phyloP scores from a whole-genome alignment of 2,329 filamentous ascomycete genomes.

The Helicocarpus griseus region DNA sequence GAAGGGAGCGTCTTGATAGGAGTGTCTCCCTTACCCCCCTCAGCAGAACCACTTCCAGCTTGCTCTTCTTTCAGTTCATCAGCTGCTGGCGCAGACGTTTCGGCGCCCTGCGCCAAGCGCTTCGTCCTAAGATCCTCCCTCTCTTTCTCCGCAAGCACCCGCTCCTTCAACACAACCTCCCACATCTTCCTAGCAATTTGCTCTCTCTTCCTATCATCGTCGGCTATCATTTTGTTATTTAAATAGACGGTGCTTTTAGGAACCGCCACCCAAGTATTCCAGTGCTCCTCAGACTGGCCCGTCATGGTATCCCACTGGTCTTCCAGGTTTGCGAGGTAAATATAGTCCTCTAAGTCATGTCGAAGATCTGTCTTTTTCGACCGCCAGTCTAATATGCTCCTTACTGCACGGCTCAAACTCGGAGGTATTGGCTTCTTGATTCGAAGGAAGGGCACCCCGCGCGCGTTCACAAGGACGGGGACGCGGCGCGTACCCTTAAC shows the following conservation, averaged over 20 bases:
- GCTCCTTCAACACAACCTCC: constrained; percentile 31
- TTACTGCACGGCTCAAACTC: constrained; percentile 28
- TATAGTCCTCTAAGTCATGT: constrained; percentile 20
- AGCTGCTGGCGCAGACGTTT: neutral
- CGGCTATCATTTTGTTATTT: constrained; percentile 16
- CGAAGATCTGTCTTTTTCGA: constrained; percentile 26
- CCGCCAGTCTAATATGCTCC: constrained; percentile 25
- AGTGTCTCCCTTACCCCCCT: neutral
- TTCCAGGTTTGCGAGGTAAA: constrained; percentile 29
- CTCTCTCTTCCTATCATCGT: constrained; percentile 20
- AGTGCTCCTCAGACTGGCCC: constrained; percentile 11
- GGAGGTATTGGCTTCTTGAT: constrained; percentile 37
- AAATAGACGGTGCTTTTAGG: constrained; percentile 15
- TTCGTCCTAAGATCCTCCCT: constrained; percentile 12
- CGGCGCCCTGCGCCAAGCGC: neutral
- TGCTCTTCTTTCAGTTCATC: neutral
- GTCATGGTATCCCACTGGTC: constrained; percentile 33
- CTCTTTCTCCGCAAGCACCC: constrained; percentile 25
- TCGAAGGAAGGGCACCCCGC: constrained; percentile 33
- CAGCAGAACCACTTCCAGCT: neutral
- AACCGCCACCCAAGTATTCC: constrained; percentile 21
- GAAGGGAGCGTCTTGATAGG: neutral
- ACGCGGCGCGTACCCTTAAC: constrained; percentile 30
- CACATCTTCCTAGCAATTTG: constrained; percentile 28
- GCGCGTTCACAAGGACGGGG: constrained; percentile 32